Conservation (phyloP, 768 basidiomycete species). For the Auriscalpium orientale region DNA sequence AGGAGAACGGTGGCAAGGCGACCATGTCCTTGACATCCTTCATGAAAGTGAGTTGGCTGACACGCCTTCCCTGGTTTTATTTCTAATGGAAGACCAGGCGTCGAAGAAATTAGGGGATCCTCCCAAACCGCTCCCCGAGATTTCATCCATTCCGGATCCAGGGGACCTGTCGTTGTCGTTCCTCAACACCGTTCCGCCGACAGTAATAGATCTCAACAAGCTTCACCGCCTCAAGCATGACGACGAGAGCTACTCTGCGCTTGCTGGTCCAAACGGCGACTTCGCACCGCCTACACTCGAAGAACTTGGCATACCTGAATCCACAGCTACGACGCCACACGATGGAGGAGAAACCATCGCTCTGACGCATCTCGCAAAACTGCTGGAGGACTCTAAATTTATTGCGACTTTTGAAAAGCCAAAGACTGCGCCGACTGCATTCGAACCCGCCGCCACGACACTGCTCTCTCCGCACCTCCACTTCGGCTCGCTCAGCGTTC, state of each 20-base stretch:
- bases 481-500: constrained; percentile 17
- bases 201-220: neutral
- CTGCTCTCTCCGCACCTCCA: constrained; percentile 15
- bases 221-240: neutral
- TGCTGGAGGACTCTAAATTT: constrained; percentile 14
- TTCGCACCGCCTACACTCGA: constrained; percentile 20
- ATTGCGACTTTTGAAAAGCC: constrained; percentile 14
- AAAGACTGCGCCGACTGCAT: constrained; percentile 6
- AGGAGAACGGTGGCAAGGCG: constrained; percentile 1
- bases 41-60: neutral
- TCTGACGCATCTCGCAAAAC: constrained; percentile 11
- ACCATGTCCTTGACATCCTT: neutral
- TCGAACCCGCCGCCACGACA: constrained; percentile 19
- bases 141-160: neutral
- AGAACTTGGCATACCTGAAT: constrained; percentile 10
- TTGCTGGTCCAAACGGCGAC: constrained; percentile 13
- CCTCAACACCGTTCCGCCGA: neutral
- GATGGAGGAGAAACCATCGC: constrained; percentile 23
- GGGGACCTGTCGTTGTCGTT: neutral
- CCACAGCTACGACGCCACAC: constrained; percentile 21
- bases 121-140: neutral
- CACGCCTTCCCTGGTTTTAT: neutral
- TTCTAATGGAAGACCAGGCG: neutral
- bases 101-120: neutral
- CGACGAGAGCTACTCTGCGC: neutral